Base-by-base conservation (phyloP, 805 yeast genomes). In the Yamadazyma tumulicola region DNA sequence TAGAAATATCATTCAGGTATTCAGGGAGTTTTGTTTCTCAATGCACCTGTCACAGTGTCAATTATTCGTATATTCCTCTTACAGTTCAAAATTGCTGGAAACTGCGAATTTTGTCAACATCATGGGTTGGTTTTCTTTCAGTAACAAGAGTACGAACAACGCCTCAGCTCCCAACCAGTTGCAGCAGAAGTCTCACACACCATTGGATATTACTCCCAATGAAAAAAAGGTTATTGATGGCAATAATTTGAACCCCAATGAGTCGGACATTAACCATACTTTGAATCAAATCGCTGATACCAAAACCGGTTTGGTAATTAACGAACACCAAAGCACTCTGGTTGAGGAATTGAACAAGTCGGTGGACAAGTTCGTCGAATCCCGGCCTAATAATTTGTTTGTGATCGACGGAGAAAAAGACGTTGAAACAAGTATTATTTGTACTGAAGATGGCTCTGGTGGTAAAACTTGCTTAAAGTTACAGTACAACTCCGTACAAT, bases 381-480 rank as follows among this genome's bases (percentile, higher is more conserved):
- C 41, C 5, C 48, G 49, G 21, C 69, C 67, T 3, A 47, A 51
- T 18, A 64, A 64, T 32, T 34, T 61, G 46, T 67, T 59, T 36
- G 52, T 66, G 9, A 64, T 67, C 29, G 72, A 67, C 37, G 72
- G 72, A 5, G 71, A 66, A 42, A 62, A 57, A 43, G 55, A 58
- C 26, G 34, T 47, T 3, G 37, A 52, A 13, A 53, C 60, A 39
- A 67, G 75, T 44, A 64, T 69, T 23, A 71, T 72, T 24, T 72
- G 77, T 49, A 69, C 75, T 41, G 52, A 49, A 41, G 67, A 63
- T 41, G 62, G 49, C 8, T 44, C 49, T 21, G 74, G 73, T 6
- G 74, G 74, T 18, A 67, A 71, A 43, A 69, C 75, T 4, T 72
- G 77, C 43, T 50, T 72, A 36, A 69, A 67, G 39, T 52, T 72